Percentiles rank a stretch among this genome's conserved stretches.
Evolutionary conservation across 805 yeast genomes (phyloP).

Genomic region (Lipomyces lipofer): DNA sequence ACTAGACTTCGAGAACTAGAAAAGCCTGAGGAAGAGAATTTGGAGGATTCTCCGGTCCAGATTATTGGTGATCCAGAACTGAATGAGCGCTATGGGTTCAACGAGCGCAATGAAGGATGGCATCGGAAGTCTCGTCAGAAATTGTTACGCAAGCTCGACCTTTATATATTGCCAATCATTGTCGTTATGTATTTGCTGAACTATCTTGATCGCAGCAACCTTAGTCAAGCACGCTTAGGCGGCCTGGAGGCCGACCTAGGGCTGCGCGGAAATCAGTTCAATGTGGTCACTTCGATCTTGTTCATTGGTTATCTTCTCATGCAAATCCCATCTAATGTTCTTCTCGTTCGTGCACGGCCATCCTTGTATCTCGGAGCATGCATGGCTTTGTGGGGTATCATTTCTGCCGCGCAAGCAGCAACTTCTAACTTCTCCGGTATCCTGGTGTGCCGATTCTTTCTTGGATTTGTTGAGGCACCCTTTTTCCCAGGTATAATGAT

Average conservation of each 20-base stretch:
- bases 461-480: constrained; percentile 44
- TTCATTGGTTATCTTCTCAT: constrained; percentile 35
- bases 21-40: neutral
- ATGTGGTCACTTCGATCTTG: constrained; percentile 45
- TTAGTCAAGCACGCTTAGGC: constrained; percentile 48
- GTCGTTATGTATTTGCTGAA: constrained; percentile 32
- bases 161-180: constrained; percentile 30
- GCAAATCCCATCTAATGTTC: constrained; percentile 27
- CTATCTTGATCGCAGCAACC: constrained; percentile 49
- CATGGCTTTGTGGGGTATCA: constrained; percentile 39
- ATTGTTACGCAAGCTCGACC: constrained; percentile 21
- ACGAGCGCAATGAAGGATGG: constrained; percentile 11
- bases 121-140: constrained; percentile 32
- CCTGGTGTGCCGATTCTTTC: constrained; percentile 39
- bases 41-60: neutral
- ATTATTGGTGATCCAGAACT: neutral
- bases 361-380: constrained; percentile 36
- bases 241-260: constrained; percentile 45
- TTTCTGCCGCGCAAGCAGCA: constrained; percentile 35
- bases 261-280: constrained; percentile 46
- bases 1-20: neutral
- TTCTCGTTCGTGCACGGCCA: constrained; percentile 38
- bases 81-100: constrained; percentile 6
- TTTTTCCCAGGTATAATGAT: constrained; percentile 43
- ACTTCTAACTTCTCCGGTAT: constrained; percentile 43